Base-by-base conservation (phyloP, 176 grass and related monocot genomes). In the Pontederia crassipes region DNA sequence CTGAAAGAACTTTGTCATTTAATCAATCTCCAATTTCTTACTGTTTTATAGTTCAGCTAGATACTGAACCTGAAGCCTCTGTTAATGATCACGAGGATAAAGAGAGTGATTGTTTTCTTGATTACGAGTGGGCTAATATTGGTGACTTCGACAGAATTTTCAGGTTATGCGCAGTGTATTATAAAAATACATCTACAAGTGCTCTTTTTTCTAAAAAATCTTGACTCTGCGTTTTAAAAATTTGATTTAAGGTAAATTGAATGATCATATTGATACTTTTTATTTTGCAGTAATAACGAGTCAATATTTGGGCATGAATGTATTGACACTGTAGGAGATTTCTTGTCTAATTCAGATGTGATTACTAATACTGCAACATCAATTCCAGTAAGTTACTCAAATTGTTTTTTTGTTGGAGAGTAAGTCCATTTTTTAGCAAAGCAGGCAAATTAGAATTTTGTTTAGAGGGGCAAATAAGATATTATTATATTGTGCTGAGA, bases 141-240 rank as follows among this genome's bases (percentile, higher is more conserved):
- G 92, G 78, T 26, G 81, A 85, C 80, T 80, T 90, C 82, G 92
- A 97, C 58, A 72, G 68, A 50, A 76, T 97, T 64, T 97, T 97
- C 79, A 90, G 92, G 92, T 97, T 82, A 61, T 27, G 20, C 10
- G 20, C 10, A 10, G 15, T 3, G 2, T 40, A 40, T 7, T 7
- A 40, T 40, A 3, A 4, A n/a, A n/a, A n/a, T n/a, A n/a, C n/a
- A n/a, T n/a, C n/a, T n/a, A n/a, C n/a, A n/a, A n/a, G n/a, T n/a
- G n/a, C n/a, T n/a, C n/a, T n/a, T n/a, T n/a, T n/a, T n/a, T n/a
- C n/a, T n/a, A n/a, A n/a, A 40, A 4, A 40, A 40, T 40, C 6
- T 40, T 2, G 4, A 3, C 6, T 40, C 32, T 40, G 2, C 1
- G 20, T 24, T 24, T 40, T 3, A 4, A 40, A 40, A 40, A 40